phyloP scores from a whole-genome alignment of 164 flowering plant genomes.

The Umbellularia californica region DNA sequence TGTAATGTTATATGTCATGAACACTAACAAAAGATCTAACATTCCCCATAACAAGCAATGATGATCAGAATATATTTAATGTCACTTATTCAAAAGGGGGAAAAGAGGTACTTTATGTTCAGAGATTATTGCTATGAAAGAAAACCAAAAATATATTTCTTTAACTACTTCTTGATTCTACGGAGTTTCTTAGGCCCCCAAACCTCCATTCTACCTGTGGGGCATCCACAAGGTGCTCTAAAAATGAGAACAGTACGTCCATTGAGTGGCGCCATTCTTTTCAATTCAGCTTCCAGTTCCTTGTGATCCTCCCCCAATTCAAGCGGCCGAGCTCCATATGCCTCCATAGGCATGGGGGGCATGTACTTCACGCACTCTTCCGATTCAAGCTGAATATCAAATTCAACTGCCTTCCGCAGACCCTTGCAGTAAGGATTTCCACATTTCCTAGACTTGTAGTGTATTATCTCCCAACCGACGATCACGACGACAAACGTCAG shows the following conservation, averaged over 20 bases:
- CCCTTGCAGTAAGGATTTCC: constrained; percentile 55
- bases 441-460: constrained; percentile 38
- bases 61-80: neutral
- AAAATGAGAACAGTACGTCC: constrained; percentile 59
- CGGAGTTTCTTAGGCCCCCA: constrained; percentile 54
- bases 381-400: constrained; percentile 59
- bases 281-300: constrained; percentile 54
- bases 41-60: neutral
- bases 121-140: neutral
- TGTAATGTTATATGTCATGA: neutral
- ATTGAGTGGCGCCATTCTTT: constrained; percentile 58
- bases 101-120: neutral
- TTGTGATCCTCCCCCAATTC: constrained; percentile 50
- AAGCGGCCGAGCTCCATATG: constrained; percentile 25
- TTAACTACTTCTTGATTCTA: constrained; percentile 22
- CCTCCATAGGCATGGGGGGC: constrained; percentile 25
- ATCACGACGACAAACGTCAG: constrained; percentile 24
- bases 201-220: constrained; percentile 58
- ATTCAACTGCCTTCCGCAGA: constrained; percentile 49
- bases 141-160: too few relatives aligned
- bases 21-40: neutral
- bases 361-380: constrained; percentile 52
- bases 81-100: neutral
- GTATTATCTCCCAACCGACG: constrained; percentile 33
- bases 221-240: constrained; percentile 56